Evolutionary conservation across 805 yeast species (phyloP).

Genomic region (Barnettozyma pratensis): DNA sequence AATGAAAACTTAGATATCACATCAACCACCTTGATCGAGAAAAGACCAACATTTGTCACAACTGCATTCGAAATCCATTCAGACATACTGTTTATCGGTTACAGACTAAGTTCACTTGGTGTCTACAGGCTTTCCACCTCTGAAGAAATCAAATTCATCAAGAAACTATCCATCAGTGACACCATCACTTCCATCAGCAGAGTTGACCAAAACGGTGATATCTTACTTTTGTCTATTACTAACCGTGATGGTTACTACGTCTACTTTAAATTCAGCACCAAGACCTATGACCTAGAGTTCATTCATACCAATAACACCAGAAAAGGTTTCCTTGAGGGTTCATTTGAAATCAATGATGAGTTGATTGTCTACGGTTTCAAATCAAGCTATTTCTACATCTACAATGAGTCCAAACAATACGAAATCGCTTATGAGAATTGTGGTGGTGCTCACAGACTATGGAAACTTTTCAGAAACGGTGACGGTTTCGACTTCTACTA

Average conservation of each 20-base stretch:
- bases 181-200: conserved; percentile 53
- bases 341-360: conserved; percentile 38
- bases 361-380: conserved; percentile 75
- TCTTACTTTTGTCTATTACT: conserved; percentile 38
- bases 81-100: conserved; percentile 54
- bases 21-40: conserved; percentile 24
- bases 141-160: conserved; percentile 26
- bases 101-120: conserved; percentile 64
- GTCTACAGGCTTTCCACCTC: conserved; percentile 38
- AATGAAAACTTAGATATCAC: conserved; percentile 25
- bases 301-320: conserved; percentile 58
- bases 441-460: conserved; percentile 89
- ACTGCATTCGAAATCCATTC: conserved; percentile 49
- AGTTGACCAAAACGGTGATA: conserved; percentile 25
- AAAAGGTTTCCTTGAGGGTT: conserved; percentile 81
- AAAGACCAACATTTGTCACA: conserved; percentile 48
- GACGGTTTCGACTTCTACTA: conserved; percentile 44
- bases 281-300: conserved; percentile 21
- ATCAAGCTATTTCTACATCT: conserved; percentile 69
- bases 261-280: conserved; percentile 30
- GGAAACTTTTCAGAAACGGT: conserved; percentile 46
- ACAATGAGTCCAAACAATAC: conserved; percentile 73
- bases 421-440: conserved; percentile 70
- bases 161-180: conserved; percentile 58
- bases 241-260: conserved; percentile 65